A percentile compares a stretch with the other conserved stretches of the same genome.
These are phyloP conservation scores for Neurospora cerealis DNA, from an alignment of 495 filamentous ascomycete genomes.

Conservation along the genomic window DNA sequence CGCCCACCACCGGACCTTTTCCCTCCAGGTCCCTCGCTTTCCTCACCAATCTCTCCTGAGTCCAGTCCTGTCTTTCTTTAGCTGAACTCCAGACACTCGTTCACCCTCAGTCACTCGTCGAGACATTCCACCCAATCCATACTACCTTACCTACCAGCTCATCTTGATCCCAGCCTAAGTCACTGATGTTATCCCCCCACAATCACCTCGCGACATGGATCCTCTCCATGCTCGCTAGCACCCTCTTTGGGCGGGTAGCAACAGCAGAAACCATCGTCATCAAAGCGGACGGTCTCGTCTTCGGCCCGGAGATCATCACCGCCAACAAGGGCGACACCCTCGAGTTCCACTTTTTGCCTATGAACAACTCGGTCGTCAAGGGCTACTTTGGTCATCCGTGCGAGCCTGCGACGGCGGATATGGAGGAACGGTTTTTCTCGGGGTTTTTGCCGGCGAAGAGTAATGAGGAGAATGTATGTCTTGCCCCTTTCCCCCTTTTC, in stretches of 20 bases:
- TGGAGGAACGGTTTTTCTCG: neutral
- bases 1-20: neutral
- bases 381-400: neutral
- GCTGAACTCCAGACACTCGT: neutral
- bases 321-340: neutral
- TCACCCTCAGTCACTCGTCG: neutral
- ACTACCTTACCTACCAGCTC: neutral
- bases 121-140: neutral
- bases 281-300: neutral
- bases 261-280: neutral
- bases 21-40: neutral
- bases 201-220: neutral
- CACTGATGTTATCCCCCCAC: neutral
- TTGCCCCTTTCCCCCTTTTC: neutral
- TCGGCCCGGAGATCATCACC: neutral
- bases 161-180: neutral
- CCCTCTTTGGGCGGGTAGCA: neutral
- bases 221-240: neutral
- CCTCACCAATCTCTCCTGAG: neutral
- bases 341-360: neutral
- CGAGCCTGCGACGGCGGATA: neutral
- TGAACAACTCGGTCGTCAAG: neutral
- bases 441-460: neutral
- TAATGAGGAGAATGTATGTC: neutral
- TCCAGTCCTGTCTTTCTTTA: neutral